Evolutionary conservation across 495 filamentous ascomycete genomes (phyloP).

Genomic region (Rostrohypoxylon terebratum): DNA sequence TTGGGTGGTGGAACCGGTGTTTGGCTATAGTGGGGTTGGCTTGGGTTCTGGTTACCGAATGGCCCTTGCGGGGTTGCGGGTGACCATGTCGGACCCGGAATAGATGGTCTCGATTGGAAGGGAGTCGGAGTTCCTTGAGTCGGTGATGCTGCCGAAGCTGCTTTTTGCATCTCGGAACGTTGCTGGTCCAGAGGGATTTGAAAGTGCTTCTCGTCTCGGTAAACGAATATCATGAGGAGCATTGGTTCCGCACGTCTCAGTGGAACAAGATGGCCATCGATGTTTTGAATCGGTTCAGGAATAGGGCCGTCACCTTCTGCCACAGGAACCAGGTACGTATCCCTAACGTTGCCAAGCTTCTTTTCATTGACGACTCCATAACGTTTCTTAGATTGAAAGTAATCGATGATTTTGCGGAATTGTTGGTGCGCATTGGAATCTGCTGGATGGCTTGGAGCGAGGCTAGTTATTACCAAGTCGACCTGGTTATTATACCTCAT

Average conservation of each 20-base stretch:
- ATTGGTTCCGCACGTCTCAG: constrained; percentile 72
- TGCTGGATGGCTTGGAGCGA: constrained; percentile 63
- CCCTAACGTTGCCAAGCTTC: constrained; percentile 73
- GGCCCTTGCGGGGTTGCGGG: constrained; percentile 61
- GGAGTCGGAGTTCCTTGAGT: constrained; percentile 45
- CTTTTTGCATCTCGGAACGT: constrained; percentile 52
- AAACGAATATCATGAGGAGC: constrained; percentile 81
- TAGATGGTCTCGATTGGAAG: constrained; percentile 56
- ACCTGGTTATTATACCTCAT: constrained; percentile 77
- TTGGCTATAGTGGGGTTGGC: constrained; percentile 45
- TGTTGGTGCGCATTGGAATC: constrained; percentile 62
- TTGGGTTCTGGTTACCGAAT: constrained; percentile 46
- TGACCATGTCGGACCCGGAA: constrained; percentile 59
- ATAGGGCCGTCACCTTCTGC: constrained; percentile 65
- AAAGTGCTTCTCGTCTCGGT: constrained; percentile 62
- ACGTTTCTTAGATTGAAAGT: constrained; percentile 78
- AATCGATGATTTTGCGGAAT: constrained; percentile 79
- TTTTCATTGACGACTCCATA: constrained; percentile 86
- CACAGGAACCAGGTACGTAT: constrained; percentile 83
- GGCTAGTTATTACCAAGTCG: constrained; percentile 76
- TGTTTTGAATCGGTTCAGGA: constrained; percentile 80
- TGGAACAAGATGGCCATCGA: constrained; percentile 79
- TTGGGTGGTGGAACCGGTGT: constrained; percentile 51
- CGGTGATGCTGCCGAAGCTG: constrained; percentile 30
- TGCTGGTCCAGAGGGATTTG: constrained; percentile 58